Conservation (phyloP, 2,329 filamentous ascomycete genomes). For the Podosphaera xanthii region DNA sequence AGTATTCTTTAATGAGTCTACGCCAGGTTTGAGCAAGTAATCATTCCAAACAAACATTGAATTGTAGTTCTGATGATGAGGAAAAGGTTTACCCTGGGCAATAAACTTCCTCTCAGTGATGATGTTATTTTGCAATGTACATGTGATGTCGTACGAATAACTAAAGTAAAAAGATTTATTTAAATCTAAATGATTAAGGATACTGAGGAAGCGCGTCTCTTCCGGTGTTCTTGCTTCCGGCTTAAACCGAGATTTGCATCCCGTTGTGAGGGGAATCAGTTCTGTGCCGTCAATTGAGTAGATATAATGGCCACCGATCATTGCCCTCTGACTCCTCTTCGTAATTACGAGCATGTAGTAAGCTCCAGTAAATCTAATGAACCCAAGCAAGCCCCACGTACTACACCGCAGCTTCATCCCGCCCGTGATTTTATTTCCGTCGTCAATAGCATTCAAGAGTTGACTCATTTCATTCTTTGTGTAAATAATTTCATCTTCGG, state of each 20-base stretch:
- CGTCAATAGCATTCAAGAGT: constrained; percentile 80
- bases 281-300: constrained; percentile 93
- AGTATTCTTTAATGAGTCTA: constrained; percentile 46
- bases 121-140: constrained; percentile 81
- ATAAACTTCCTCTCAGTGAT: constrained; percentile 53
- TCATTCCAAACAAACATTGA: constrained; percentile 98
- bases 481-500: constrained; percentile 89
- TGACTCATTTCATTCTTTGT: constrained; percentile 80
- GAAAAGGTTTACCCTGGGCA: constrained; percentile 35
- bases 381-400: constrained; percentile 83
- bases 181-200: constrained; percentile 76
- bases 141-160: constrained; percentile 90
- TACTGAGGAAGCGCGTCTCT: constrained; percentile 70
- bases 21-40: constrained; percentile 60
- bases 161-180: constrained; percentile 93
- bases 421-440: constrained; percentile 77
- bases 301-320: constrained; percentile 87
- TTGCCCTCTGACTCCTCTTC: constrained; percentile 85
- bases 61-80: constrained; percentile 46
- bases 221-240: constrained; percentile 63
- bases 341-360: constrained; percentile 97
- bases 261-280: constrained; percentile 62
- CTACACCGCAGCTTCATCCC: constrained; percentile 76
- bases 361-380: constrained; percentile 83
- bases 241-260: constrained; percentile 41